These are phyloP conservation scores for Cytospora mali DNA, from an alignment of 2,329 filamentous ascomycete genomes.

Conservation along the genomic window DNA sequence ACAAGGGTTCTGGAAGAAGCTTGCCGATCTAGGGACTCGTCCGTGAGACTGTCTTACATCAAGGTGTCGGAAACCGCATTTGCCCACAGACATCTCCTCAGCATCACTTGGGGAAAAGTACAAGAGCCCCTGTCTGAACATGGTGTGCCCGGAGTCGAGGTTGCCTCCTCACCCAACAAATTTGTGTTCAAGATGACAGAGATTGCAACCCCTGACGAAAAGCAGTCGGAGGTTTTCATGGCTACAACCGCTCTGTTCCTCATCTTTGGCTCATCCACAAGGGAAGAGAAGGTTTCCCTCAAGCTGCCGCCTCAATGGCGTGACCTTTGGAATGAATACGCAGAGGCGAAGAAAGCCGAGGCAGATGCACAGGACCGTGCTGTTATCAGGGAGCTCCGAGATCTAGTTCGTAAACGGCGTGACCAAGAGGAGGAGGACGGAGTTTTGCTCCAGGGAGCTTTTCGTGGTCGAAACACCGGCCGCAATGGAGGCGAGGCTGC, in stretches of 20 bases:
- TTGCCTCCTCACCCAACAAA: slow-evolving; percentile 49
- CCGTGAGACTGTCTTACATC: slow-evolving; percentile 67
- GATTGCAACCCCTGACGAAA: slow-evolving; percentile 71
- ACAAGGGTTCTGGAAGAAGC: slow-evolving; percentile 80
- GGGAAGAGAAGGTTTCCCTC: slow-evolving; percentile 83
- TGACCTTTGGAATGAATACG: slow-evolving; percentile 82
- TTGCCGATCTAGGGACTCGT: slow-evolving; percentile 78
- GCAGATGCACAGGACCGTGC: slow-evolving; percentile 71
- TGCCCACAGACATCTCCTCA: slow-evolving; percentile 74
- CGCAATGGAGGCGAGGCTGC: slow-evolving; percentile 50
- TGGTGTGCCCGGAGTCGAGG: slow-evolving; percentile 47
- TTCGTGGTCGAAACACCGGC: slow-evolving; percentile 60
- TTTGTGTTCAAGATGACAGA: slow-evolving; percentile 74
- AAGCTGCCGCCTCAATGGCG: slow-evolving; percentile 80
- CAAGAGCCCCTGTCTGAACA: slow-evolving; percentile 53
- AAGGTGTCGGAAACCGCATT: slow-evolving; percentile 74
- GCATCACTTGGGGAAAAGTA: slow-evolving; percentile 76
- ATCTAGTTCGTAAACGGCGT: slow-evolving; percentile 68
- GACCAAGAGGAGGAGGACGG: slow-evolving; percentile 73
- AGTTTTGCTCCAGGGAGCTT: slow-evolving; percentile 76
- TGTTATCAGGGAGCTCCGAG: slow-evolving; percentile 67
- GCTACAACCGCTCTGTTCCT: slow-evolving; percentile 82
- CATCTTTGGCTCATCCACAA: slow-evolving; percentile 73
- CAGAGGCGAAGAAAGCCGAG: slow-evolving; percentile 68
- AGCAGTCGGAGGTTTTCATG: slow-evolving; percentile 85